Percentiles rank a stretch among this genome's conserved stretches.
These are phyloP conservation scores for Eucalyptus cloeziana DNA, from an alignment of 345 rosid genomes.

Conservation along the genomic window DNA sequence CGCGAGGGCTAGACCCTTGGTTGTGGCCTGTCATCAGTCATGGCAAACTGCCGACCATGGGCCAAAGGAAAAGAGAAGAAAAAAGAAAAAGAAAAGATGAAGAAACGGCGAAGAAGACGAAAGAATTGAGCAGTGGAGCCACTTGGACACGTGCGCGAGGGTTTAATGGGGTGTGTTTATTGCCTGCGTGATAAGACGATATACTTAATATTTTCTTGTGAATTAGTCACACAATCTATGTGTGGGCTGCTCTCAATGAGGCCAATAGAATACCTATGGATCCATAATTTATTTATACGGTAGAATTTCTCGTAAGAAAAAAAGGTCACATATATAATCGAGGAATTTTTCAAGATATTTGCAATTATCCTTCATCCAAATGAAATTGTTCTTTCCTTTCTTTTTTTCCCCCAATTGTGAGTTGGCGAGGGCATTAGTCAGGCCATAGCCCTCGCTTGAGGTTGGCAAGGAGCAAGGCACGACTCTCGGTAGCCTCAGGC, in stretches of 20 bases:
- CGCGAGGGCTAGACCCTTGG: not conserved
- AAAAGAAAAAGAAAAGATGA: not conserved
- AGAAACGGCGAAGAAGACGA: not conserved
- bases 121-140: not conserved
- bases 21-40: not conserved
- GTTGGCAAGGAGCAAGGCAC: no score
- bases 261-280: not conserved
- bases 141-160: not conserved
- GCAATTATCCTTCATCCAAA: not conserved
- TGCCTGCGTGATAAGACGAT: not conserved
- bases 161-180: not conserved
- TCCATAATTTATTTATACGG: not conserved
- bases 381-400: no score
- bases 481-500: fast-evolving
- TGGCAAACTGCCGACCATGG: not conserved
- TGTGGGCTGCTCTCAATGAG: not conserved
- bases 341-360: not conserved
- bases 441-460: no score
- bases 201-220: not conserved
- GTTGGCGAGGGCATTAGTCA: no score
- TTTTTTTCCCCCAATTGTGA: fast-evolving
- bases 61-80: not conserved
- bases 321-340: no score
- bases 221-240: not conserved
- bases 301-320: not conserved